Evolutionary conservation across 1,139 yeast species (phyloP).

Genomic region (Blastobotrys petasosporus): DNA sequence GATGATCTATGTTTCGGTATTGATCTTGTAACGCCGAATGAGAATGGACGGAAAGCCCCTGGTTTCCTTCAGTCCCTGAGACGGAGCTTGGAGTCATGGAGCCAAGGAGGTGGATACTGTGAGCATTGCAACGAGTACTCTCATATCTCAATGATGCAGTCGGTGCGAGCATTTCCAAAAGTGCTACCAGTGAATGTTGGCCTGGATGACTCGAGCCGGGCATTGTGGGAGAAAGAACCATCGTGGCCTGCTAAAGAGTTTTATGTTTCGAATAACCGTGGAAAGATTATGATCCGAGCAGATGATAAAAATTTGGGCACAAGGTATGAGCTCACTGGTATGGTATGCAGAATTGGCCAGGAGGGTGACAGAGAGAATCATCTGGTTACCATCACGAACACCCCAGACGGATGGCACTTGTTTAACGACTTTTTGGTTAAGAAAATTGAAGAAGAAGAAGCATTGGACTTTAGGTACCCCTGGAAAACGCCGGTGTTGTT

Average conservation of each 20-base stretch:
- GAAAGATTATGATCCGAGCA: constrained; percentile 13
- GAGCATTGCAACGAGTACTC: constrained; percentile 47
- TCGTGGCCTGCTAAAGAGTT: constrained; percentile 24
- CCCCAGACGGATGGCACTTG: constrained; percentile 56
- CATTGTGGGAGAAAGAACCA: constrained; percentile 5
- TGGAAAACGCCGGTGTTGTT: constrained; percentile 85
- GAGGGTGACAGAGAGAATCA: constrained; percentile 30
- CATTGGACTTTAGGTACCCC: constrained; percentile 56
- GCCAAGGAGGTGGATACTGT: constrained; percentile 47
- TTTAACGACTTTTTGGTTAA: constrained; percentile 92
- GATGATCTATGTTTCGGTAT: constrained; percentile 2
- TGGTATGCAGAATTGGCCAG: constrained; percentile 34
- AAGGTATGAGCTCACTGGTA: constrained; percentile 33
- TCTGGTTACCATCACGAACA: constrained; percentile 39
- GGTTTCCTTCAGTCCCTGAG: constrained; percentile 5
- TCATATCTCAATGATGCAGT: constrained; percentile 32
- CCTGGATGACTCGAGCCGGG: constrained; percentile 8
- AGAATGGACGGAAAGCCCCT: neutral
- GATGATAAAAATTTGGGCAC: constrained; percentile 13
- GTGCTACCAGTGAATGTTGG: constrained; percentile 48
- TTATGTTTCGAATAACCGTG: constrained; percentile 13
- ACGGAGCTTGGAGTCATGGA: constrained; percentile 38
- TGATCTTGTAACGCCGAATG: constrained; percentile 5
- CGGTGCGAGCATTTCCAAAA: constrained; percentile 54
- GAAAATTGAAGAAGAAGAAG: constrained; percentile 63